A percentile compares a stretch with the other conserved stretches of the same genome.
phyloP scores from a whole-genome alignment of 1,284 basidiomycete genomes.

The Pyrrhoderma noxium region DNA sequence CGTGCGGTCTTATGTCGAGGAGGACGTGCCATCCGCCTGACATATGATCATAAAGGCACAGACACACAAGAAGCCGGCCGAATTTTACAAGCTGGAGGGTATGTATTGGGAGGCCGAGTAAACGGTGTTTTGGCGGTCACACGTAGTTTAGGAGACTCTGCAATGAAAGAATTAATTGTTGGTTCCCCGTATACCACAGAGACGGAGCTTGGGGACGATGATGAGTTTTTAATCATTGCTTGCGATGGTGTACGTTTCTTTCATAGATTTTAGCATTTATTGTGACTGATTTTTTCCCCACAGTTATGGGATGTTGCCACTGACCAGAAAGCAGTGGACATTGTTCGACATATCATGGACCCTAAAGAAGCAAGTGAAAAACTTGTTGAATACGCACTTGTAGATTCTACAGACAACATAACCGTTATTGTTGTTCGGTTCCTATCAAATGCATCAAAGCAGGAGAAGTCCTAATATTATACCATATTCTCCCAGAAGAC shows the following conservation, averaged over 20 bases:
- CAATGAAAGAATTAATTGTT: slow-evolving; percentile 99
- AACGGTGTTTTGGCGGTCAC: slow-evolving; percentile 97
- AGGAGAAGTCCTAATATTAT: no score
- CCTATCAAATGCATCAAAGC: slow-evolving; percentile 12
- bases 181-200: slow-evolving; percentile 98
- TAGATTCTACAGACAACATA: slow-evolving; percentile 90
- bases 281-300: neutral
- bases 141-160: slow-evolving; percentile 90
- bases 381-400: slow-evolving; percentile 83
- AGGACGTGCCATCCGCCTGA: slow-evolving; percentile 88
- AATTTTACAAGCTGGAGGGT: slow-evolving; percentile 96
- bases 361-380: slow-evolving; percentile 77
- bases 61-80: slow-evolving; percentile 97
- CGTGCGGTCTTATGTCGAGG: slow-evolving; percentile 83
- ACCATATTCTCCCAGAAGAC: no score
- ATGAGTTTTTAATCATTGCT: slow-evolving; percentile 93
- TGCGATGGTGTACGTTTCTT: slow-evolving; percentile 82
- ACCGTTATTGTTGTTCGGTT: slow-evolving; percentile 75
- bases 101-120: slow-evolving; percentile 97
- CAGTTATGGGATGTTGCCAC: slow-evolving; percentile 92
- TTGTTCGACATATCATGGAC: slow-evolving; percentile 69
- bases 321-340: slow-evolving; percentile 89
- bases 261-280: slow-evolving; percentile 5
- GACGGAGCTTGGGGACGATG: slow-evolving; percentile 82
- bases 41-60: slow-evolving; percentile 98